phyloP scores from a whole-genome alignment of 2,329 filamentous ascomycete genomes.

The Penicillium capsulatum region DNA sequence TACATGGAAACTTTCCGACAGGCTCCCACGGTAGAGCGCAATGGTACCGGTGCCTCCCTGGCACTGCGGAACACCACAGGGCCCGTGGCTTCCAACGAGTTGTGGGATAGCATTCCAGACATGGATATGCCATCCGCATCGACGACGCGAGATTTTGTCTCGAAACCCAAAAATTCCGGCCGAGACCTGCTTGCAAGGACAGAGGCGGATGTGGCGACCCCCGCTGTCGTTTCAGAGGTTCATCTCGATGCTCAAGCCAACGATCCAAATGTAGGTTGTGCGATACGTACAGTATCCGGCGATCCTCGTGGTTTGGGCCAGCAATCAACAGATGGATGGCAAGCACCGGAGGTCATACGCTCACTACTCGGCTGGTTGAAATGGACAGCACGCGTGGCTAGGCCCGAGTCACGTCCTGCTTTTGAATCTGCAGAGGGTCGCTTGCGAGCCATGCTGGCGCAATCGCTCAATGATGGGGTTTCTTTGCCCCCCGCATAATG shows the following conservation, averaged over 20 bases:
- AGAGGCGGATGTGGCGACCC: constrained; percentile 27
- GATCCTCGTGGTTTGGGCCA: neutral
- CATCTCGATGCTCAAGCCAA: constrained; percentile 36
- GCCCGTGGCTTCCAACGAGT: constrained; percentile 1
- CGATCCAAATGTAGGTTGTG: neutral
- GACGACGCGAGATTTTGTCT: constrained; percentile 27
- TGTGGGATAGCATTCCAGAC: constrained; percentile 2
- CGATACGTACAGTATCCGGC: neutral
- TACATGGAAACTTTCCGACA: constrained; percentile 35
- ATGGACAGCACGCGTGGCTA: constrained; percentile 21
- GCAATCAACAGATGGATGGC: constrained; percentile 8
- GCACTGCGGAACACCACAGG: constrained; percentile 13
- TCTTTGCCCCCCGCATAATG: neutral
- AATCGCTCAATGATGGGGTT: constrained; percentile 2
- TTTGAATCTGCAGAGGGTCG: constrained; percentile 35
- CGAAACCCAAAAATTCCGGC: constrained; percentile 24
- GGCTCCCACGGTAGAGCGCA: constrained; percentile 17
- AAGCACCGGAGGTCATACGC: constrained; percentile 29
- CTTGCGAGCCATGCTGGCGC: constrained; percentile 36
- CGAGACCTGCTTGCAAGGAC: constrained; percentile 30
- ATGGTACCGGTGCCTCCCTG: constrained; percentile 8
- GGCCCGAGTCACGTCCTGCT: constrained; percentile 14
- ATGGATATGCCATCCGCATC: constrained; percentile 7
- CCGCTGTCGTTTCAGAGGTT: constrained; percentile 39
- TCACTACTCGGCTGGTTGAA: constrained; percentile 36